Evolutionary conservation across 2,329 filamentous ascomycete species (phyloP), one percentile per base, ranked within the genome.

Genomic region (Laburnicola sp.): DNA sequence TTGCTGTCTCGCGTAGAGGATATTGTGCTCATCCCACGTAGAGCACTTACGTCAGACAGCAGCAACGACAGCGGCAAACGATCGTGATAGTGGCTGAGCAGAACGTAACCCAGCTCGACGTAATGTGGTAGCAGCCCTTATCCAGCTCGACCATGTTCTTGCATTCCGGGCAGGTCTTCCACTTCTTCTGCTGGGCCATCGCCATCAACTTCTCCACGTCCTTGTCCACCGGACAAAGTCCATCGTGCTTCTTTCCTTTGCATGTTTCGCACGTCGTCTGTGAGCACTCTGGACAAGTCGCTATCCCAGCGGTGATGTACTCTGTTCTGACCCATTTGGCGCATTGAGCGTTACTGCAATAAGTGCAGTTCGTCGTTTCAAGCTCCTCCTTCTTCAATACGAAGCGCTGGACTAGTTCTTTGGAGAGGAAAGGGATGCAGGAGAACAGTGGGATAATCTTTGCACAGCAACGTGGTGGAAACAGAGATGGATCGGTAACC

Each of bases 11-110:
- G 16, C 16, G 16, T 16, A 16, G 16, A 16, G 16, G 6, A 57
- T 50, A 16, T 49, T 31, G 1, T 26, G 38, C 37, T 61, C 51
- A 10, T 53, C 48, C 45, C 51, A 56, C 1, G 10, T 9, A 1
- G 31, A 16, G 27, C 57, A 60, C 1, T 39, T n/a, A n/a, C n/a
- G n/a, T n/a, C n/a, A n/a, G n/a, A n/a, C n/a, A n/a, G n/a, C n/a
- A n/a, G n/a, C n/a, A n/a, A n/a, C 82, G 80, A 69, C 87, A 91
- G 44, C 43, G 39, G 28, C 59, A 16, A 11, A 3, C 3, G 4
- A 2, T 4, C 2, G 22, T n/a, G n/a, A n/a, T n/a, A n/a, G n/a
- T n/a, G n/a, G n/a, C n/a, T n/a, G n/a, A n/a, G n/a, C n/a, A n/a
- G n/a, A n/a, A n/a, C n/a, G n/a, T n/a, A n/a, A n/a, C n/a, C n/a